Percentiles rank a stretch among this genome's conserved stretches.
Conservation (phyloP, 1,139 yeast species). For the Pichia sp. region DNA sequence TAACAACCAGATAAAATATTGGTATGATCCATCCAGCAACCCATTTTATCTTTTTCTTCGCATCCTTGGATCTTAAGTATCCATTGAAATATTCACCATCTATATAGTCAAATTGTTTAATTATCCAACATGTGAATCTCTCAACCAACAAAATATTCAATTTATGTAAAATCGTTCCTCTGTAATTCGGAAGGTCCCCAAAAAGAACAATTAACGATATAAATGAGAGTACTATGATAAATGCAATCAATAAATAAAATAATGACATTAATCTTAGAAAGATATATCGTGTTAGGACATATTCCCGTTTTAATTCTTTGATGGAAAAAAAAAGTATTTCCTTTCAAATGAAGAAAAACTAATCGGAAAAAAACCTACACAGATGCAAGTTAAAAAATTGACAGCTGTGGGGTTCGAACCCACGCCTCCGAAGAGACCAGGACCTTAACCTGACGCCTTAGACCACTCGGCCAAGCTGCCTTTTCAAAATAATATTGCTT, state of each 20-base stretch:
- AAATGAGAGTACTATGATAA: background rate
- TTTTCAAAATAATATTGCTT: background rate
- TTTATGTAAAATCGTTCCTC: conserved; percentile 13
- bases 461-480: conserved; percentile 58
- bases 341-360: no score
- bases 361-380: no score
- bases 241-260: conserved; percentile 2
- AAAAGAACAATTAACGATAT: conserved; percentile 12
- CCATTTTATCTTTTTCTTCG: conserved; percentile 8
- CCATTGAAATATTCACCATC: conserved; percentile 12
- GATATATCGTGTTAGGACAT: no score
- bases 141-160: conserved; percentile 7
- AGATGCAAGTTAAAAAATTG: conserved; percentile 28
- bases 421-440: conserved; percentile 65
- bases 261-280: conserved; percentile 3
- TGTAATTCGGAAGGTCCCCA: conserved; percentile 21
- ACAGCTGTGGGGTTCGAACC: conserved; percentile 62
- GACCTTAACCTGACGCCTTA: conserved; percentile 64
- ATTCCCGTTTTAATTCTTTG: no score
- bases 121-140: background rate
- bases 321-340: no score
- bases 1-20: conserved; percentile 38
- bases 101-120: background rate
- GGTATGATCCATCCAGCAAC: conserved; percentile 44
- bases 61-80: conserved; percentile 12